Percentiles rank a stretch among this genome's conserved stretches.
phyloP scores from a whole-genome alignment of 371 early-diverging fungal species.

The Dinochytrium kinnereticum region DNA sequence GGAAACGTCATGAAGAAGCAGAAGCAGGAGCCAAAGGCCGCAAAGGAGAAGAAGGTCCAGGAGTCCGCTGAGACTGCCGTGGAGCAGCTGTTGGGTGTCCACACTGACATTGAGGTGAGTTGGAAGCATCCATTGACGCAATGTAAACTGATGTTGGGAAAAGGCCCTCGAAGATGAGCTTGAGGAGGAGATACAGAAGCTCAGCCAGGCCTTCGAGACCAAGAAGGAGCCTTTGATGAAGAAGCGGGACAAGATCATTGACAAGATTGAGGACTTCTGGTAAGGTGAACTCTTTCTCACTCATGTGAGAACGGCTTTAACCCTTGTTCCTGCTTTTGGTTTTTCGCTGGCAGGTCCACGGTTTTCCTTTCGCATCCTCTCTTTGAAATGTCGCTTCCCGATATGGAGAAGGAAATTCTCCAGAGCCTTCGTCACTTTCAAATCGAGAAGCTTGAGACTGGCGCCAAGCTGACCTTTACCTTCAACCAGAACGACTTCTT shows the following conservation, averaged over 20 bases:
- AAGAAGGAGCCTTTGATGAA: not conserved
- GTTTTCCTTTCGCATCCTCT: slow-evolving; percentile 5
- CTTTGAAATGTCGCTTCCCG: not conserved
- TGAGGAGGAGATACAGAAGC: not conserved
- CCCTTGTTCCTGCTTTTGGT: not conserved
- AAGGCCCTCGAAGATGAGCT: slow-evolving; percentile 1
- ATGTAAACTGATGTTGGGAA: not conserved
- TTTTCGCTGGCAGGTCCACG: not conserved
- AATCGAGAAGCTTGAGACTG: not conserved
- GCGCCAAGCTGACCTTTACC: not conserved
- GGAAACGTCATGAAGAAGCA: not conserved
- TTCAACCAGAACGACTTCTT: slow-evolving; percentile 7
- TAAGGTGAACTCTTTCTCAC: not conserved
- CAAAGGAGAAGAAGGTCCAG: not conserved
- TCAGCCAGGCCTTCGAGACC: not conserved
- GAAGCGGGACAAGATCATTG: not conserved
- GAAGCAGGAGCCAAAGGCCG: not conserved
- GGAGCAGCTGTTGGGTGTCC: not conserved
- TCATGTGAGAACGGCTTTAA: not conserved
- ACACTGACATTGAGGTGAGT: not conserved
- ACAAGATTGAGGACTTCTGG: slow-evolving; percentile 1
- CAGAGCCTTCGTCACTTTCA: not conserved
- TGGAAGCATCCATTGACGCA: too few relatives aligned
- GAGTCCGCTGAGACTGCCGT: not conserved
- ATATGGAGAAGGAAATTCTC: not conserved